Evolutionary conservation across 2,329 filamentous ascomycete species (phyloP), one percentile per base, ranked within the genome.

Genomic region (Apiospora rasikravindrae): DNA sequence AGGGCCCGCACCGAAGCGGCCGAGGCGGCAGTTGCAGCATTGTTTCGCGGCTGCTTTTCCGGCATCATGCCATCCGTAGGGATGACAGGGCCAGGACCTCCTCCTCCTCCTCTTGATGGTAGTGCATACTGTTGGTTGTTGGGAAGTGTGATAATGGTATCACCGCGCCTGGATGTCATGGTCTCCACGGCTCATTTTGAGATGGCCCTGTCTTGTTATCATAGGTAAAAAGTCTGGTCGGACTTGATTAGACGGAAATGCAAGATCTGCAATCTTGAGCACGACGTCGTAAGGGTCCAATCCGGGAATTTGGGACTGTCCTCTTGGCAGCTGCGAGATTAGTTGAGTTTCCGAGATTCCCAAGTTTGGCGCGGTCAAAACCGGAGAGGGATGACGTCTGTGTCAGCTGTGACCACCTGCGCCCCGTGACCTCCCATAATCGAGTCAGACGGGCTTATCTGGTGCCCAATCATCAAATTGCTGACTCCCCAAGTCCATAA

Each of bases 1-100:
- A 98, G 82, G 40, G 95, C 95, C 67, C 95, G 92, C 74, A 95
- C 93, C 53, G 94, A 90, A 29, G 95, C 95, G 5, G 95, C 95
- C 29, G 94, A 95, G n/a, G 94, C 93, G 67, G 93, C 95, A 2
- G 88, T 90, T 7, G 88, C 88, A 49, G 88, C 88, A 78, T 89
- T 88, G 78, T 81, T 88, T 70, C 86, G 84, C 8, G 85, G 84
- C 51, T 85, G 81, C 70, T 86, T 85, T 73, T 87, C 86, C 42
- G 85, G 82, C 11, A 82, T 79, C 66, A 80, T 79, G 11, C 61
- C 71, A 29, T 73, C 72, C n/a, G 70, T 22, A 13, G 72, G 72
- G 16, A 73, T 67, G 40, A 73, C 72, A 24, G 72, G 71, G 24
- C 68, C 69, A 14, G 40, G 69, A 26, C 69, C 67, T 37, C 70